Evolutionary conservation across 139 green algal genomes (phyloP).

Genomic region (Volvox africanus): DNA sequence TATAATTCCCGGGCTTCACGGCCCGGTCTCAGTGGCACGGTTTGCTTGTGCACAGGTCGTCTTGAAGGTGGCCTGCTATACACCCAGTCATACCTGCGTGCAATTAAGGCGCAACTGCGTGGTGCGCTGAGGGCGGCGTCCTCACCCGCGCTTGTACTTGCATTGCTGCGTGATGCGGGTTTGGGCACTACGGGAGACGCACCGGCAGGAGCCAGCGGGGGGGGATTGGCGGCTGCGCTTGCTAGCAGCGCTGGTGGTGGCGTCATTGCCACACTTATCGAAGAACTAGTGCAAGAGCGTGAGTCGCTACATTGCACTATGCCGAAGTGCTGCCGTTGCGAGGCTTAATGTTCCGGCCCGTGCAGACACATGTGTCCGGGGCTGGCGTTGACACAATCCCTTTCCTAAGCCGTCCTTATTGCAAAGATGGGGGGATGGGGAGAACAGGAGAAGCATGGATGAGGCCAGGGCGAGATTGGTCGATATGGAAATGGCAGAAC

Average conservation of each 20-base stretch:
- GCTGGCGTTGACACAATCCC: no score
- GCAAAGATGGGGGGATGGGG: no score
- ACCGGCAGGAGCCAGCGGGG: slow-evolving; percentile 38
- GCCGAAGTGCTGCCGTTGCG: no score
- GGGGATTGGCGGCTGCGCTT: slow-evolving; percentile 50
- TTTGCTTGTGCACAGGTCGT: slow-evolving; percentile 59
- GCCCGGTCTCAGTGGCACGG: no score
- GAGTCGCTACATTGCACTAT: not conserved
- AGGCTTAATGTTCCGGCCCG: no score
- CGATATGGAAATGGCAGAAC: no score
- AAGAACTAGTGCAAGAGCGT: slow-evolving; percentile 67
- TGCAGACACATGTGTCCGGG: no score
- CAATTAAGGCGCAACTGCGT: slow-evolving; percentile 86
- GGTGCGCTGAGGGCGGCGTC: slow-evolving; percentile 82
- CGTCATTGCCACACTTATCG: slow-evolving; percentile 53
- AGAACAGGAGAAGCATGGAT: no score
- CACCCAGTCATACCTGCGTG: slow-evolving; percentile 83
- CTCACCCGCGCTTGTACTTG: slow-evolving; percentile 60
- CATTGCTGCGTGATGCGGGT: slow-evolving; percentile 49
- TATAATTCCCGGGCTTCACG: no score
- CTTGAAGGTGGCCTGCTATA: slow-evolving; percentile 88
- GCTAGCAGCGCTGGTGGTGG: slow-evolving; percentile 40
- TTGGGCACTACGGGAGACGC: slow-evolving; percentile 33
- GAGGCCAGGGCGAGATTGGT: no score
- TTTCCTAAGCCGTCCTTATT: no score